Conservation (phyloP, 805 yeast species). For the Candida stauntonica region DNA sequence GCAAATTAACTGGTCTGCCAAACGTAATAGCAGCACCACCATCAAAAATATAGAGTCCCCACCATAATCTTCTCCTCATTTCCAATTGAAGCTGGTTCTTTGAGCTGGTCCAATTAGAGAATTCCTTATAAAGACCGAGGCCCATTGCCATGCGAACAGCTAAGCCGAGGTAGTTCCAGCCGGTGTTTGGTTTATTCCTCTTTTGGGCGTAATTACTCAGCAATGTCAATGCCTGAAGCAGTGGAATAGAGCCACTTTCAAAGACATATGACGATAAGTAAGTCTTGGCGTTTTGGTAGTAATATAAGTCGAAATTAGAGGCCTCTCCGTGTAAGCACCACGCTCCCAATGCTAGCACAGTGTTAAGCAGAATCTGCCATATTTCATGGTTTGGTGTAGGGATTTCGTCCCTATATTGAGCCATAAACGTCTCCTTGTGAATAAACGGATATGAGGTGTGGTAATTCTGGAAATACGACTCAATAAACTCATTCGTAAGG, state of each 20-base stretch:
- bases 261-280: constrained; percentile 43
- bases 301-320: constrained; percentile 47
- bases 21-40: constrained; percentile 60
- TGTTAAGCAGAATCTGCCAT: constrained; percentile 52
- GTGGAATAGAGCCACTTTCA: constrained; percentile 55
- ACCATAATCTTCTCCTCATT: constrained; percentile 59
- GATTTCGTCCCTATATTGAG: constrained; percentile 39
- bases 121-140: constrained; percentile 56
- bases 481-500: constrained; percentile 35
- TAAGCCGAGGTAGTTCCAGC: constrained; percentile 63
- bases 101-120: constrained; percentile 36
- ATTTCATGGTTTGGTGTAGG: constrained; percentile 39
- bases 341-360: constrained; percentile 63
- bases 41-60: constrained; percentile 62
- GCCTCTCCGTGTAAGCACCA: constrained; percentile 60
- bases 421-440: constrained; percentile 49
- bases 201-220: constrained; percentile 60
- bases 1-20: constrained; percentile 59
- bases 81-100: constrained; percentile 44
- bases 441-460: constrained; percentile 61
- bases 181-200: constrained; percentile 61
- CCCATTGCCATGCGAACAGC: constrained; percentile 66
- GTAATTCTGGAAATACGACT: constrained; percentile 52
- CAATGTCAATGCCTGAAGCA: constrained; percentile 48
- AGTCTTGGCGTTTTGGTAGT: constrained; percentile 50